Conservation (phyloP, 106 monocot genomes). For the Acorus calamus region DNA sequence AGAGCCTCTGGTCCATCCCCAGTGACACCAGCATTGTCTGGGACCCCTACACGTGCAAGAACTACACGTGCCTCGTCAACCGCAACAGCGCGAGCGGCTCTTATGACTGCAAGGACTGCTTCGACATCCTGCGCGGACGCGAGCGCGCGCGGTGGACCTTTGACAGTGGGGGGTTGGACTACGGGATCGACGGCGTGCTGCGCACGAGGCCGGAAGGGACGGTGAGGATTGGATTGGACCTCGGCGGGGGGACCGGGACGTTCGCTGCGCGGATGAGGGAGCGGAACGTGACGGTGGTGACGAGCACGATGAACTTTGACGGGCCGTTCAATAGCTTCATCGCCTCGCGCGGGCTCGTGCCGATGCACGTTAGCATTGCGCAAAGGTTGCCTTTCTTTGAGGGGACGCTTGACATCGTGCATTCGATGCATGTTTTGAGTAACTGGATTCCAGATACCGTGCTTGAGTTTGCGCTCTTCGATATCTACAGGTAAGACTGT, state of each 20-base stretch:
- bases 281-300: constrained; percentile 41
- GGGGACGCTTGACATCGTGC: constrained; percentile 61
- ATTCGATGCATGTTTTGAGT: constrained; percentile 62
- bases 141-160: constrained; percentile 41
- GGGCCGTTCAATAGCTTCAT: constrained; percentile 74
- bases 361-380: constrained; percentile 40
- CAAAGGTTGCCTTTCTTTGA: constrained; percentile 63
- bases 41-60: constrained; percentile 79
- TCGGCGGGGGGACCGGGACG: constrained; percentile 46
- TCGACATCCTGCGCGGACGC: constrained; percentile 35
- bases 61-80: constrained; percentile 46
- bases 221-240: constrained; percentile 60
- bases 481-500: constrained; percentile 21
- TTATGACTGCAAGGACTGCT: constrained; percentile 75
- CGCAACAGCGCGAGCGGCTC: constrained; percentile 11
- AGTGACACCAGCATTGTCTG: constrained; percentile 54
- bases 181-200: constrained; percentile 46
- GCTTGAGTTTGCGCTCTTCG: constrained; percentile 54
- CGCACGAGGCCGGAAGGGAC: constrained; percentile 27
- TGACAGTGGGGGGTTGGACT: constrained; percentile 31
- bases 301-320: constrained; percentile 55
- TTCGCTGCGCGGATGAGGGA: constrained; percentile 67
- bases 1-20: constrained; percentile 51
- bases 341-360: constrained; percentile 54
- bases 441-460: constrained; percentile 50